Base-by-base conservation (phyloP, 176 grass and related monocot genomes). In the Avena insularis region DNA sequence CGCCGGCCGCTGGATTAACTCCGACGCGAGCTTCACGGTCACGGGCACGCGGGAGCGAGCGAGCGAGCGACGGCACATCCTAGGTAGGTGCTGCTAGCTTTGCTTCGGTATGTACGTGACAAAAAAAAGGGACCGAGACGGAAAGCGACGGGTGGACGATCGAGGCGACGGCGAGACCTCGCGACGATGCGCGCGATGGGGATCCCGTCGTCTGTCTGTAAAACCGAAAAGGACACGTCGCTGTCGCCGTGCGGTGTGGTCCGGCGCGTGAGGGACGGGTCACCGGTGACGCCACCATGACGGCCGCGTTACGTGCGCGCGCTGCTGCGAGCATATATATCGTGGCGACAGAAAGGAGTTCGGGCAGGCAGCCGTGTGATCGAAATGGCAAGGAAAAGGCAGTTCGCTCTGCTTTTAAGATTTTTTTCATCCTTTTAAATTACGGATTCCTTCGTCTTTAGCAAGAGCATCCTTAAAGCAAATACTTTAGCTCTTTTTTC, bases 281-380 rank as follows among this genome's bases (percentile, higher is more conserved):
- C 12, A 43, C 12, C 55, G 10, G 3, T 76, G 82, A 85, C 88
- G 88, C 48, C 77, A 67, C 46, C 21, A 59, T 85, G 88, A 89
- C 83, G 57, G 5, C 35, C 12, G 68, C 36, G 0, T 78, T 31
- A 50, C 87, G 87, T 75, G 9, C 8, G 8, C 9, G 15, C 13
- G 29, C 54, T 20, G 40, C 40, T 43, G 40, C 40, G 5, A 6
- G 40, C n/a, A 7, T 1, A 10, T 23, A 3, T 11, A 50, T 35
- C 31, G 12, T 3, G 0, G 64, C 5, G 31, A 36, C 33, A 20
- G 1, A 43, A 65, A 13, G 62, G 62, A 65, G 25, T 0, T 13
- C 62, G 49, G 49, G 11, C 49, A 14, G 33, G 19, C 51, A 12
- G 6, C n/a, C 9, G 20, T 23, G 68, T n/a, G 68, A 71, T 45